These are phyloP conservation scores for Fusarium buharicum DNA, from an alignment of 2,329 filamentous ascomycete species.

Conservation along the genomic window DNA sequence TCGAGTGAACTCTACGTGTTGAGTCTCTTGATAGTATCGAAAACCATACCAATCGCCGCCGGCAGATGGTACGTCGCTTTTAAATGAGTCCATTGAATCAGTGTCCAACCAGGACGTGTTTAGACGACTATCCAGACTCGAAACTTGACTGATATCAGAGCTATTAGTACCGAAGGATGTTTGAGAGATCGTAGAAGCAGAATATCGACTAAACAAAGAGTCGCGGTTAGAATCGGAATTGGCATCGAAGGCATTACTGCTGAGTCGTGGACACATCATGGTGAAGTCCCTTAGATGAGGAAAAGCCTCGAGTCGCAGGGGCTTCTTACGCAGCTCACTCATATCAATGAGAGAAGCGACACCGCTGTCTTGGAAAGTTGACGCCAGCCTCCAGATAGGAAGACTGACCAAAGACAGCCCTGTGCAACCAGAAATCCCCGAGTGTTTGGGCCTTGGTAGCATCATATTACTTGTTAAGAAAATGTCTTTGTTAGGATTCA, in stretches of 20 bases:
- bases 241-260: neutral
- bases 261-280: constrained; percentile 9
- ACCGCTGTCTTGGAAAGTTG: neutral
- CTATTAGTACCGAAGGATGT: no score
- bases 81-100: neutral
- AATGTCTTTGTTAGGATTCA: constrained; percentile 13
- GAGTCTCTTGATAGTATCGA: constrained; percentile 17
- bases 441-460: constrained; percentile 3
- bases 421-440: neutral
- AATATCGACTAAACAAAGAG: neutral
- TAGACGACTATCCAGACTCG: neutral
- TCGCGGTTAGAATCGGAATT: neutral
- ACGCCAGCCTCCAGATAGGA: constrained; percentile 7
- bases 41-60: constrained; percentile 33
- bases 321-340: neutral
- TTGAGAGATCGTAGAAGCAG: neutral
- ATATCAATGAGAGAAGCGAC: neutral
- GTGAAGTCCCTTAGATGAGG: constrained; percentile 24
- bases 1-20: constrained; percentile 16
- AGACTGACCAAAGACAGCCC: constrained; percentile 2
- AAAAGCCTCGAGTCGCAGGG: neutral
- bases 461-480: constrained; percentile 20
- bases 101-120: neutral
- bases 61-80: neutral
- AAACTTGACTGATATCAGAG: neutral